Percentiles rank a stretch among this genome's conserved stretches.
These are phyloP conservation scores for Phytophthora idaei DNA, from an alignment of 352 stramenopile genomes.

Conservation along the genomic window DNA sequence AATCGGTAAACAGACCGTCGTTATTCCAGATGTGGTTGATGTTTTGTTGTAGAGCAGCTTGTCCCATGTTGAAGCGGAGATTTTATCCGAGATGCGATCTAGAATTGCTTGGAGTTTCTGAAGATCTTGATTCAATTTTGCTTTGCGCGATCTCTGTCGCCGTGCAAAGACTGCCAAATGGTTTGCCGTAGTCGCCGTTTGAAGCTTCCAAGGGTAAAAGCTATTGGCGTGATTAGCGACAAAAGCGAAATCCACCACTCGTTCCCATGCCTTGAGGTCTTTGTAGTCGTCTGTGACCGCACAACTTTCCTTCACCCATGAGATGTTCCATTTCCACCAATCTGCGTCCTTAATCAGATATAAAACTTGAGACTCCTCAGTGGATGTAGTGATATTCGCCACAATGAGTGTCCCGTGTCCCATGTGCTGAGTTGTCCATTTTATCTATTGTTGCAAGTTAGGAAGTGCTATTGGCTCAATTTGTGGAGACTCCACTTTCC, in stretches of 20 bases:
- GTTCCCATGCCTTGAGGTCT: background rate
- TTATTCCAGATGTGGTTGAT: background rate
- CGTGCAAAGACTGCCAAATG: background rate
- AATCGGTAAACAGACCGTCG: background rate
- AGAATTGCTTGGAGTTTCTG: background rate
- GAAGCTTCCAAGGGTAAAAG: background rate
- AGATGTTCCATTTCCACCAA: background rate
- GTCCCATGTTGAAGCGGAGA: background rate
- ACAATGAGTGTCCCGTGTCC: too few species aligned
- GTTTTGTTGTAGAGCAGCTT: background rate
- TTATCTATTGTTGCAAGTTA: too few species aligned
- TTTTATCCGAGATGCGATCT: background rate
- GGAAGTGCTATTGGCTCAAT: too few species aligned
- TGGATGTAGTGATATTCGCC: too few species aligned
- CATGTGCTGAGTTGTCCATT: too few species aligned
- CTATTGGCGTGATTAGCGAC: background rate
- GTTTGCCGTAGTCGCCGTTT: background rate
- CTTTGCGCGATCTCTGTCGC: background rate
- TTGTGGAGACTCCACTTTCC: too few species aligned
- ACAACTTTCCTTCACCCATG: background rate
- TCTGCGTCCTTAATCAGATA: background rate
- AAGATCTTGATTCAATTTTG: background rate
- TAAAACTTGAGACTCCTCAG: background rate
- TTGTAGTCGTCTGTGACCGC: background rate
- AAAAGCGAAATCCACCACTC: background rate